Evolutionary conservation across 2,329 filamentous ascomycete species (phyloP).

Genomic region (Rutstroemia sydowiana): DNA sequence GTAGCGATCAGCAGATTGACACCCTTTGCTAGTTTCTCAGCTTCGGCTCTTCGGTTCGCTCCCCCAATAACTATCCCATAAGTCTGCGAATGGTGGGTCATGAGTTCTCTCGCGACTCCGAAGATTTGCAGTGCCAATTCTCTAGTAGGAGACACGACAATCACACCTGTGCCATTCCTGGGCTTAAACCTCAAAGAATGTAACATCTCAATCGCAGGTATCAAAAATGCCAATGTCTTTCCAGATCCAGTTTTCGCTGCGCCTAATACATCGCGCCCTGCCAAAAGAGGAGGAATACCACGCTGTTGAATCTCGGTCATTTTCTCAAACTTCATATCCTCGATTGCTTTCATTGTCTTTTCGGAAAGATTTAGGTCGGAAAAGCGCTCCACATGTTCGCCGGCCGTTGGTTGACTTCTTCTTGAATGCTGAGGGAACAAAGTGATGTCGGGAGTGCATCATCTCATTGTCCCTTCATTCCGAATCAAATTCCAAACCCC

Average conservation of each 20-base stretch:
- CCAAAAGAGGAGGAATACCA: slow-evolving; percentile 79
- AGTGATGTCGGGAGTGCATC: too few relatives aligned
- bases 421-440: too few relatives aligned
- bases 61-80: slow-evolving; percentile 96
- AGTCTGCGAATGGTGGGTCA: slow-evolving; percentile 89
- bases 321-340: slow-evolving; percentile 85
- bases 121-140: slow-evolving; percentile 96
- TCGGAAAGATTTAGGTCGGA: slow-evolving; percentile 72
- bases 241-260: slow-evolving; percentile 98
- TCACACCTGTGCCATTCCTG: slow-evolving; percentile 84
- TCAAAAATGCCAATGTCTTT: slow-evolving; percentile 89
- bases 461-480: too few relatives aligned
- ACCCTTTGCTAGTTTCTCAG: slow-evolving; percentile 88
- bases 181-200: slow-evolving; percentile 88
- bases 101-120: slow-evolving; percentile 85
- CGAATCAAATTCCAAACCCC: too few relatives aligned
- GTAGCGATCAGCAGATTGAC: slow-evolving; percentile 94
- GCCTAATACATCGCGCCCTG: slow-evolving; percentile 86
- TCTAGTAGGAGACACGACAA: slow-evolving; percentile 86
- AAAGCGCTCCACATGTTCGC: slow-evolving; percentile 20
- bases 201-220: slow-evolving; percentile 91
- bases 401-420: slow-evolving; percentile 17
- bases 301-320: slow-evolving; percentile 94
- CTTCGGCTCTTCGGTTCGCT: slow-evolving; percentile 83
- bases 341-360: slow-evolving; percentile 80